A percentile compares a stretch with the other conserved stretches of the same genome.
These are phyloP conservation scores for Reutealis trisperma DNA, from an alignment of 345 rosid genomes.

Conservation along the genomic window DNA sequence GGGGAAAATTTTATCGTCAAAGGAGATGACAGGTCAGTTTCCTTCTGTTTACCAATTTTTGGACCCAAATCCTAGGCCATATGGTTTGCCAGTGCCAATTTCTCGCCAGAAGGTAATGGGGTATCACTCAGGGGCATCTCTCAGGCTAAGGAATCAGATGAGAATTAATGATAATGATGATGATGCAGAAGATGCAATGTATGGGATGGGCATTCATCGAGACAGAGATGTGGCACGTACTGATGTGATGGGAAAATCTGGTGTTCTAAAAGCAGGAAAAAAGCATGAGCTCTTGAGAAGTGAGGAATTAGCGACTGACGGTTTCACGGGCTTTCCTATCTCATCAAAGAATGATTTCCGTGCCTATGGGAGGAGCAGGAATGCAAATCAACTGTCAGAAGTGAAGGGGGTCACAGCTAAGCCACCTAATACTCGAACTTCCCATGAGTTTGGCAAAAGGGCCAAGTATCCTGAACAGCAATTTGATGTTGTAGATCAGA, in stretches of 20 bases:
- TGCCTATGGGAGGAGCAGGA: constrained; percentile 45
- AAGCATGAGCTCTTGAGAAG: constrained; percentile 47
- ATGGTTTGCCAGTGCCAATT: constrained; percentile 39
- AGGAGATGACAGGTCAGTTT: constrained; percentile 37
- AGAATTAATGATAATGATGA: constrained; percentile 40
- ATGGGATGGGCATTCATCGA: constrained; percentile 57
- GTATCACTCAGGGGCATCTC: constrained; percentile 47
- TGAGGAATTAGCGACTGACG: constrained; percentile 45
- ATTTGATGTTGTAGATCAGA: constrained; percentile 52
- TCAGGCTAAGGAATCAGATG: constrained; percentile 51
- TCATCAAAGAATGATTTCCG: constrained; percentile 53
- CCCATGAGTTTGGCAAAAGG: constrained; percentile 43
- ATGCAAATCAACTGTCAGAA: constrained; percentile 36
- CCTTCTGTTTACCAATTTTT: constrained; percentile 48
- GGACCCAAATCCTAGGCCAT: constrained; percentile 50
- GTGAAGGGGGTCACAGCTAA: constrained; percentile 33
- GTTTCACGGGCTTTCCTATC: constrained; percentile 54
- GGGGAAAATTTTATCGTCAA: constrained; percentile 43
- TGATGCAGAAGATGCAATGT: constrained; percentile 54
- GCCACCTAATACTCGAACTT: constrained; percentile 30
- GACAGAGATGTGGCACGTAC: constrained; percentile 38
- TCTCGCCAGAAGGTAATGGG: constrained; percentile 43
- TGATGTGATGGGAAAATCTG: constrained; percentile 41
- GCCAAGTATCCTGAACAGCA: constrained; percentile 49
- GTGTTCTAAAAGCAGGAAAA: constrained; percentile 53